A percentile compares a stretch with the other conserved stretches of the same genome.
Conservation (phyloP, 306 rosid genomes). For the Fagus sylvatica region DNA sequence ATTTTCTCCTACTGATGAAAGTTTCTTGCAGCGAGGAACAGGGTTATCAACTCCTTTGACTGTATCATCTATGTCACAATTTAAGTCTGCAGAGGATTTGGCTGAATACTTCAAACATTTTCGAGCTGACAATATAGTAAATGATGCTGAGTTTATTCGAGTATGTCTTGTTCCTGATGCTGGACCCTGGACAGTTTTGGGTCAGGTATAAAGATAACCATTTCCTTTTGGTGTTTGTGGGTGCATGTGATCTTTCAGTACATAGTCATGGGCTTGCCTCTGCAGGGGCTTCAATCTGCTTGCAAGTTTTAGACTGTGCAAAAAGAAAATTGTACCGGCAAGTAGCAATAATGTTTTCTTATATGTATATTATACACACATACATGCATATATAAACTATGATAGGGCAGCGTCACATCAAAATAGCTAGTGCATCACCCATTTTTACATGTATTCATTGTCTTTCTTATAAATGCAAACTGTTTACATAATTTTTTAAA, state of each 20-base stretch:
- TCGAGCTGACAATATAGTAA: conserved; percentile 91
- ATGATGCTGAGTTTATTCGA: conserved; percentile 90
- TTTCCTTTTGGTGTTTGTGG: conserved; percentile 21
- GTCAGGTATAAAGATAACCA: conserved; percentile 66
- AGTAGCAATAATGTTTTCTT: background rate
- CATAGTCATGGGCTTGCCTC: background rate
- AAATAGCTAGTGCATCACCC: too few relatives aligned
- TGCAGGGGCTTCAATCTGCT: background rate
- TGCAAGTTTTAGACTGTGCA: background rate
- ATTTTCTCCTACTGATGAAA: conserved; percentile 20
- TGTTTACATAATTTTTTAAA: too few relatives aligned
- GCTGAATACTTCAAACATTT: conserved; percentile 70
- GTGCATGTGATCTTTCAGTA: conserved; percentile 18
- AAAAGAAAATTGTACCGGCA: background rate
- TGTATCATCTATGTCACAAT: conserved; percentile 80
- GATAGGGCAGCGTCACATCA: too few relatives aligned
- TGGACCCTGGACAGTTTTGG: conserved; percentile 85
- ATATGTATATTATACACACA: background rate
- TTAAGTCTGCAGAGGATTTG: conserved; percentile 61
- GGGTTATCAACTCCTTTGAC: conserved; percentile 93
- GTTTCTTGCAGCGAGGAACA: conserved; percentile 84
- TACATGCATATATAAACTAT: background rate
- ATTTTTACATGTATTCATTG: too few relatives aligned
- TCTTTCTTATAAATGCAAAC: too few relatives aligned
- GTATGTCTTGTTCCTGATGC: conserved; percentile 79